phyloP scores from a whole-genome alignment of 2,329 filamentous ascomycete genomes.

The Colletotrichum chlorophyti region DNA sequence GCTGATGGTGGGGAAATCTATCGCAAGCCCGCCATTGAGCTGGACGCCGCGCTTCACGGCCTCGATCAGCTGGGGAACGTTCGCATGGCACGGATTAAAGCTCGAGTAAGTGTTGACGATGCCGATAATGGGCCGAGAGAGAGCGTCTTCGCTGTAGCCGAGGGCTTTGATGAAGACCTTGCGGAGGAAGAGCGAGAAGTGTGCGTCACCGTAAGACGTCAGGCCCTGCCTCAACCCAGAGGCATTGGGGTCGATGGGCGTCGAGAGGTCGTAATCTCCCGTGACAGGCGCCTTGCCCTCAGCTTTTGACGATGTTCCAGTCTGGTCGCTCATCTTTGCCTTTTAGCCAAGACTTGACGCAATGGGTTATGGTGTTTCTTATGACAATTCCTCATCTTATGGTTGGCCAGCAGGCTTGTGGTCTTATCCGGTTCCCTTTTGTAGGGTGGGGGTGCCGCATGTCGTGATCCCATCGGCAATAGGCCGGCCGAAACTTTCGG shows the following conservation, averaged over 20 bases:
- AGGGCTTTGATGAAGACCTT: slow-evolving; percentile 82
- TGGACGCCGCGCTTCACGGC: slow-evolving; percentile 73
- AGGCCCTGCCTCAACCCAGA: slow-evolving; percentile 69
- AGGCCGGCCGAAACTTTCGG: slow-evolving; percentile 6
- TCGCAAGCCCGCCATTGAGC: slow-evolving; percentile 69
- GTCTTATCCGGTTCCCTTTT: slow-evolving; percentile 8
- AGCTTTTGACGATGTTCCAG: background rate
- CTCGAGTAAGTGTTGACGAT: slow-evolving; percentile 76
- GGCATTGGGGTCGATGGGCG: slow-evolving; percentile 53
- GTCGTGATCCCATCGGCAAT: slow-evolving; percentile 25
- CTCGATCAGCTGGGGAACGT: slow-evolving; percentile 74
- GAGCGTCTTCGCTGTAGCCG: slow-evolving; percentile 75
- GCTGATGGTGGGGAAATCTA: slow-evolving; percentile 79
- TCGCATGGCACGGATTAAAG: slow-evolving; percentile 79
- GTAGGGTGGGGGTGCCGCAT: slow-evolving; percentile 23
- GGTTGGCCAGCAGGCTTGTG: slow-evolving; percentile 9
- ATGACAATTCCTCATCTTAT: slow-evolving; percentile 16
- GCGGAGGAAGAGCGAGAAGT: slow-evolving; percentile 77
- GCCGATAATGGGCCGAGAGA: slow-evolving; percentile 75
- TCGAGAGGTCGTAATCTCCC: slow-evolving; percentile 68
- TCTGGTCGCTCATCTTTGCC: background rate
- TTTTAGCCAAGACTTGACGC: background rate
- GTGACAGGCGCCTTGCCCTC: slow-evolving; percentile 8
- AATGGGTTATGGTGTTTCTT: background rate
- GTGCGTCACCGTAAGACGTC: slow-evolving; percentile 74